phyloP scores from a whole-genome alignment of 2,329 filamentous ascomycete genomes.

The Penicillium hesseltinei region DNA sequence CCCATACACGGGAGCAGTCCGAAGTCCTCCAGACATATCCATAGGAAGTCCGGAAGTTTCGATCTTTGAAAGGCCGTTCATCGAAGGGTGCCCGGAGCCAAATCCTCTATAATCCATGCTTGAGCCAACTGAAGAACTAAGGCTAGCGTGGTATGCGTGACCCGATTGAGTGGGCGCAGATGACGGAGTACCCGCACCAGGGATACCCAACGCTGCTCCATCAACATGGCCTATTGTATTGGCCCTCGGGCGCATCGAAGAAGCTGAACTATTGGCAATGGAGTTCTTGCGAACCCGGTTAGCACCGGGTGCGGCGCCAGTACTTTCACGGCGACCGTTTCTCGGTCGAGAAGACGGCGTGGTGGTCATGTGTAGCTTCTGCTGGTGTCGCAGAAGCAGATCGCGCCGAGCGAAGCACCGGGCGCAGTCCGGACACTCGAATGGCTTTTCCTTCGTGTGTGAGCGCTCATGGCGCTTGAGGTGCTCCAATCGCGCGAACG shows the following conservation, averaged over 20 bases:
- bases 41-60: conserved; percentile 73
- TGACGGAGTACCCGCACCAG: conserved; percentile 28
- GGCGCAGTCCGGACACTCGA: conserved; percentile 92
- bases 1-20: conserved; percentile 75
- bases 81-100: conserved; percentile 49
- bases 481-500: conserved; percentile 92
- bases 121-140: conserved; percentile 58
- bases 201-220: conserved; percentile 67
- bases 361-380: conserved; percentile 94
- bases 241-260: conserved; percentile 75
- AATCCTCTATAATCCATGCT: conserved; percentile 69
- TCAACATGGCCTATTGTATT: conserved; percentile 97
- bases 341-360: conserved; percentile 83
- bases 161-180: conserved; percentile 35
- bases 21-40: conserved; percentile 66
- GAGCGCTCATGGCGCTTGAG: conserved; percentile 95
- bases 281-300: conserved; percentile 90
- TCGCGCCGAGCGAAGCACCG: conserved; percentile 94
- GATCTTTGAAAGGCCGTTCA: conserved; percentile 73
- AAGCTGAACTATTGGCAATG: conserved; percentile 60
- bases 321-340: conserved; percentile 81
- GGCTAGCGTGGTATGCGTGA: conserved; percentile 71
- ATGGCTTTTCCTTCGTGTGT: conserved; percentile 99
- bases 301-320: conserved; percentile 62
- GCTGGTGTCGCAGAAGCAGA: conserved; percentile 88